Evolutionary conservation across 2,329 filamentous ascomycete species (phyloP), one percentile per base, ranked within the genome.

Genomic region (Microthyrium microscopicum): DNA sequence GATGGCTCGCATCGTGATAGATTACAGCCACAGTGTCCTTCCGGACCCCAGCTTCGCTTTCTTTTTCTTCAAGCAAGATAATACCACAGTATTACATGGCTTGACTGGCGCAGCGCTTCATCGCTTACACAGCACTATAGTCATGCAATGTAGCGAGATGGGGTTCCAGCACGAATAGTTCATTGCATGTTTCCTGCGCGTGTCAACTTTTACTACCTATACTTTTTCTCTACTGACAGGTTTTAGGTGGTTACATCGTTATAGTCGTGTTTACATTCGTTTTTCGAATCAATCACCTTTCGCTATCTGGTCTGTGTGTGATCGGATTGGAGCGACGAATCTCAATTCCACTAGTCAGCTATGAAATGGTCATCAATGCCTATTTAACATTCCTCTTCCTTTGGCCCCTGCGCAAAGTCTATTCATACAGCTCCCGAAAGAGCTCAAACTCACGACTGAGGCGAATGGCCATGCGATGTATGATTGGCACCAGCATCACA

Each of bases 371-470:
- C 2, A 63, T 73, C 35, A 76, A 76, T 43, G 62, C 62, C 15
- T 76, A 75, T 41, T 55, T 77, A 1, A 77, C 70, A 2, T 55
- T 64, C 4, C 54, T 76, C n/a, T 76, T 77, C 46, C 52, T 77
- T 3, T 55, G 68, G n/a, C 70, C 70, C 3, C 46, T 77, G 1
- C 64, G 61, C 38, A 68, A 56, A 31, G 57, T 73, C 2, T 67
- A 71, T 44, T 63, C 67, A 0, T 73, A 64, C 48, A 62, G 59
- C 39, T 18, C 13, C 29, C 57, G 61, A 36, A n/a, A n/a, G n/a
- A 54, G 60, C 35, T 49, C 53, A 7, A 57, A 54, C 40, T 61
- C 52, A 11, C 47, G 48, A 7, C 57, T 73, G 6, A 64, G 62
- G 15, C 60, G 53, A 0, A 57, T 72, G 29, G 69, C 69, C 3